phyloP scores from a whole-genome alignment of 2,329 filamentous ascomycete genomes.

The Penicillium sclerotiorum region DNA sequence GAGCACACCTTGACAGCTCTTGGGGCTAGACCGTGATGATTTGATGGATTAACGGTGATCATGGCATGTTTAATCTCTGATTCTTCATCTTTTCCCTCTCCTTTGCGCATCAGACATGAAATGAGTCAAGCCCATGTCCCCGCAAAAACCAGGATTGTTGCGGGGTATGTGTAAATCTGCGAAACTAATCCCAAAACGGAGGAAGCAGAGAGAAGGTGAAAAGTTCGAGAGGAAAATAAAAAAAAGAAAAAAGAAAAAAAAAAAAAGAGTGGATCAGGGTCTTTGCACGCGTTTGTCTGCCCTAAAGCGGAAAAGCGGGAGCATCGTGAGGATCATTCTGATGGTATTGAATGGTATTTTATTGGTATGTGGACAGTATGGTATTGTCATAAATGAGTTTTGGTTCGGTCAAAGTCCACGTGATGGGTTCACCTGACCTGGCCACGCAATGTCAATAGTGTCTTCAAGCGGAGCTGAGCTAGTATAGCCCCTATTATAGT shows the following conservation, averaged over 20 bases:
- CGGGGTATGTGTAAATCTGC: conserved; percentile 27
- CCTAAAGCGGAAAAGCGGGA: conserved; percentile 23
- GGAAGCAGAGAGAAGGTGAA: conserved; percentile 11
- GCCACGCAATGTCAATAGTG: background rate
- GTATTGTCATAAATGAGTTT: background rate
- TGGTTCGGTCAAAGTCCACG: conserved; percentile 22
- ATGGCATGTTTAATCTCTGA: too few relatives aligned
- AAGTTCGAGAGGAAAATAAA: background rate
- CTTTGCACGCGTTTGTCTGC: conserved; percentile 22
- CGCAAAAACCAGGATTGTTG: conserved; percentile 17
- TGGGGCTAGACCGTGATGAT: conserved; percentile 18
- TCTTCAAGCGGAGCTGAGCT: background rate
- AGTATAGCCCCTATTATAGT: too few relatives aligned
- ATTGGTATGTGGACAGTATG: too few relatives aligned
- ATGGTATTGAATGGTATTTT: conserved; percentile 2
- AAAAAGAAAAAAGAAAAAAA: conserved; percentile 1
- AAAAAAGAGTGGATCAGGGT: conserved; percentile 25
- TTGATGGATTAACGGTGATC: too few relatives aligned
- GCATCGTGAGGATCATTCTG: conserved; percentile 19
- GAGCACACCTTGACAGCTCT: conserved; percentile 28
- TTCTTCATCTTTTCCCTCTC: too few relatives aligned
- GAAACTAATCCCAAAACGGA: conserved; percentile 17
- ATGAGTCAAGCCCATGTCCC: too few relatives aligned
- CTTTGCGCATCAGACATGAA: too few relatives aligned
- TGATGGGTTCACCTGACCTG: conserved; percentile 29